phyloP scores from a whole-genome alignment of 228 moss, liverwort and hornwort species.

The Sphagnum magellanicum region DNA sequence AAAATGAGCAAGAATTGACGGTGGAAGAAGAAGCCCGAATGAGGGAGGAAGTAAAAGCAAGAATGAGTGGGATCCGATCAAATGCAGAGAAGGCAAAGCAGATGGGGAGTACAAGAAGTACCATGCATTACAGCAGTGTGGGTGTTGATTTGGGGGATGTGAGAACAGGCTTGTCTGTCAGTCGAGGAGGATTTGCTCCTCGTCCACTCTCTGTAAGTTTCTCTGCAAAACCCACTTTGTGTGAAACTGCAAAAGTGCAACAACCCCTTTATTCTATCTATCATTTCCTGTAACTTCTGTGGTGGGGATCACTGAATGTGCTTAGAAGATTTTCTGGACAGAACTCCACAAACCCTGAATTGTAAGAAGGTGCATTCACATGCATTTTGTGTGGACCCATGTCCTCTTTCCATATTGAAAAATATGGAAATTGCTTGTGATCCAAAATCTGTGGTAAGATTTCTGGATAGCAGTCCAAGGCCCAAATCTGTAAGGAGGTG shows the following conservation, averaged over 20 bases:
- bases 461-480: too few relatives aligned
- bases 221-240: not conserved
- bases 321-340: too few relatives aligned
- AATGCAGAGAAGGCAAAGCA: conserved; percentile 68
- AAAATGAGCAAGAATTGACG: too few relatives aligned
- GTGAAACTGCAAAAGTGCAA: not conserved
- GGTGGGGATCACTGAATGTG: not conserved
- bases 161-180: conserved; percentile 77
- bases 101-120: conserved; percentile 13
- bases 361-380: not conserved
- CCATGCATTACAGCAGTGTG: conserved; percentile 39
- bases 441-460: too few relatives aligned
- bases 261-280: not conserved
- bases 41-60: conserved; percentile 24
- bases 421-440: not conserved
- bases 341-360: not conserved
- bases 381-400: not conserved
- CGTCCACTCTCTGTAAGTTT: conserved; percentile 66
- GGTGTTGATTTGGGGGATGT: conserved; percentile 88
- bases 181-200: conserved; percentile 80
- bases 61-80: conserved; percentile 39
- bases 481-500: too few relatives aligned
- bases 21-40: too few relatives aligned
- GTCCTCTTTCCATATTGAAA: not conserved
- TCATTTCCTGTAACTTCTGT: not conserved